A percentile compares a stretch with the other conserved stretches of the same genome.
Conservation (phyloP, 169 alveolate genomes). For the Eimeria nieschulzi region DNA sequence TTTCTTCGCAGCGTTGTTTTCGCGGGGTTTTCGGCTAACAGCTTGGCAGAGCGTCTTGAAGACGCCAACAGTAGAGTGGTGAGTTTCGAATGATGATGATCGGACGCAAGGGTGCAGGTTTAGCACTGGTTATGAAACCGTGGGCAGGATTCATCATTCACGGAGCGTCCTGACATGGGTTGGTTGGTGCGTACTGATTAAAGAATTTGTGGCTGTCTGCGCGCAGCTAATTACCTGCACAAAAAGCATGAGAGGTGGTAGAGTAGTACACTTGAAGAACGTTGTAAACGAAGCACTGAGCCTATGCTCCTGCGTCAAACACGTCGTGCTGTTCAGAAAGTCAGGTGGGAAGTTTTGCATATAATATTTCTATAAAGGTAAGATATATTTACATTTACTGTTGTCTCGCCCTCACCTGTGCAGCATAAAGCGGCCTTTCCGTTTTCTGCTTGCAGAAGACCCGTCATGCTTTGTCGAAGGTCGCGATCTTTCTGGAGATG, state of each 20-base stretch:
- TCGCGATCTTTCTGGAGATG: conserved; percentile 87
- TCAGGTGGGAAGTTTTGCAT: conserved; percentile 73
- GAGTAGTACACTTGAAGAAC: conserved; percentile 85
- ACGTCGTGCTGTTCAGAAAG: conserved; percentile 84
- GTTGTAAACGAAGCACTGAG: conserved; percentile 91
- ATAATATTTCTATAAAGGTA: not conserved
- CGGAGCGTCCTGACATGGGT: not conserved
- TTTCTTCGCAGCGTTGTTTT: conserved; percentile 90
- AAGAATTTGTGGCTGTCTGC: not conserved
- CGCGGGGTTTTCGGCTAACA: conserved; percentile 97
- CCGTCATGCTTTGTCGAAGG: conserved; percentile 53
- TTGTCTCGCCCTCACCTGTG: no score
- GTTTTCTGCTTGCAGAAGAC: conserved; percentile 16
- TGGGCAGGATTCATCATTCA: no score
- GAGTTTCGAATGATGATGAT: not conserved
- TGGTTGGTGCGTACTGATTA: not conserved
- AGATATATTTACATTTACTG: no score
- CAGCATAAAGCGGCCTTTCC: not conserved
- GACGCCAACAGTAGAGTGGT: conserved; percentile 87
- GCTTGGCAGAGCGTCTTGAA: conserved; percentile 91
- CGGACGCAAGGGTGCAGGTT: not conserved
- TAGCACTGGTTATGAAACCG: no score
- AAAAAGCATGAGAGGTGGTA: conserved; percentile 91
- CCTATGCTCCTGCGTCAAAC: conserved; percentile 80
- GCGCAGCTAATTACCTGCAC: conserved; percentile 89